Evolutionary conservation across 2,329 filamentous ascomycete genomes (phyloP).

Genomic region (Acrocalymma vagum): DNA sequence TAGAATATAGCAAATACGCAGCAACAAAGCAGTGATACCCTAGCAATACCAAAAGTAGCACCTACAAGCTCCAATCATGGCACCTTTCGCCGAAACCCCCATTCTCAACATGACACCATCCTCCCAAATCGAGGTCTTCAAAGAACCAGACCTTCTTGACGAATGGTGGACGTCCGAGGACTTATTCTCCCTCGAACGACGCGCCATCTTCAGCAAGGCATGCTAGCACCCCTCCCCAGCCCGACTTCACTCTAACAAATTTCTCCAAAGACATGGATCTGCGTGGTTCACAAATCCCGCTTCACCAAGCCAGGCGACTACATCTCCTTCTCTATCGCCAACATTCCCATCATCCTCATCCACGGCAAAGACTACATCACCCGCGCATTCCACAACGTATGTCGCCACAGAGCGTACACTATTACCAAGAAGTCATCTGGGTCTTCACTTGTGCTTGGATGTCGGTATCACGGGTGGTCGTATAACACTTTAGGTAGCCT

Average conservation of each 20-base stretch:
- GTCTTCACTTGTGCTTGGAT: slow-evolving; percentile 44
- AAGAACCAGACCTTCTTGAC: slow-evolving; percentile 51
- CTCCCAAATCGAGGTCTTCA: slow-evolving; percentile 35
- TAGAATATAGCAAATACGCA: too few species aligned
- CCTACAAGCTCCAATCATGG: slow-evolving; percentile 6
- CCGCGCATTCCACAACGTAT: slow-evolving; percentile 53
- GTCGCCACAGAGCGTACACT: slow-evolving; percentile 52
- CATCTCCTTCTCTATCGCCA: slow-evolving; percentile 41
- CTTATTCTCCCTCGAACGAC: slow-evolving; percentile 54
- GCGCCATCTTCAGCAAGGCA: slow-evolving; percentile 59
- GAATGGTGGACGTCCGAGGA: slow-evolving; percentile 45
- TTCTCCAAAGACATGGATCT: slow-evolving; percentile 51
- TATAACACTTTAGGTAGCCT: slow-evolving; percentile 51
- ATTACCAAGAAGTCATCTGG: slow-evolving; percentile 45
- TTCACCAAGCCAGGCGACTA: slow-evolving; percentile 49
- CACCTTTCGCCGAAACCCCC: slow-evolving; percentile 14
- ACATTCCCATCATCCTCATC: slow-evolving; percentile 49
- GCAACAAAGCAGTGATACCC: too few species aligned
- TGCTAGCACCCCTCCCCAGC: not conserved
- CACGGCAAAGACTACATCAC: slow-evolving; percentile 41
- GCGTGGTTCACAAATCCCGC: slow-evolving; percentile 44
- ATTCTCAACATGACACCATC: slow-evolving; percentile 2
- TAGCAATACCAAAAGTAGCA: not conserved
- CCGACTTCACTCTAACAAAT: not conserved
- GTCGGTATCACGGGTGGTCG: slow-evolving; percentile 56